phyloP scores from a whole-genome alignment of 1,284 basidiomycete genomes.

The Ceratobasidium sp. region DNA sequence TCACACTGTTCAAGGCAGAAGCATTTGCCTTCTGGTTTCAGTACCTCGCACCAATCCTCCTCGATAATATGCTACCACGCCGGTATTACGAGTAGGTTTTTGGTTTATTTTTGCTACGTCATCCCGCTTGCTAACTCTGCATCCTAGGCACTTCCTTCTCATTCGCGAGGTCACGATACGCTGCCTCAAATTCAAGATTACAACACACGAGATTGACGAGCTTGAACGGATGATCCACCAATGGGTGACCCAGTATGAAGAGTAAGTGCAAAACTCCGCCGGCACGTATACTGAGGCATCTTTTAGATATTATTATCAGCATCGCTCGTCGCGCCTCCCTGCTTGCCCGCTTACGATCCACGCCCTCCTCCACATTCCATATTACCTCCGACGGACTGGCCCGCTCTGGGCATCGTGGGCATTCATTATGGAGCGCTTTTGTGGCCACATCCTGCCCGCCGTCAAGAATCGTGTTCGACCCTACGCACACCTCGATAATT shows the following conservation, averaged over 20 bases:
- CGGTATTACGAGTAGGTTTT: constrained; percentile 58
- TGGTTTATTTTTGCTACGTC: constrained; percentile 28
- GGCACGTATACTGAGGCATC: neutral
- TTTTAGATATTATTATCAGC: constrained; percentile 15
- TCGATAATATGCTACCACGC: constrained; percentile 10
- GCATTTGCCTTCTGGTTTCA: constrained; percentile 58
- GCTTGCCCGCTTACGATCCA: constrained; percentile 24
- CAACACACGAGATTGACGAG: neutral
- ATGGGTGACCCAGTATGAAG: constrained; percentile 46
- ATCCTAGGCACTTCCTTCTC: constrained; percentile 34
- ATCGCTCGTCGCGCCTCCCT: neutral
- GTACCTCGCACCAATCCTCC: constrained; percentile 49
- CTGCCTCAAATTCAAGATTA: constrained; percentile 32
- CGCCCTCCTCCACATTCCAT: neutral
- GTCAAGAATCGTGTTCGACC: constrained; percentile 21
- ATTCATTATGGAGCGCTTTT: neutral
- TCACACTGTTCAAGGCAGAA: constrained; percentile 56
- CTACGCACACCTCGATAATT: constrained; percentile 25
- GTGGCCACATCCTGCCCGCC: constrained; percentile 7
- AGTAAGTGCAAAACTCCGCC: constrained; percentile 17
- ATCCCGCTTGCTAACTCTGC: neutral
- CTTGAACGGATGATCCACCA: constrained; percentile 9
- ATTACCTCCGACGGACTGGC: constrained; percentile 12
- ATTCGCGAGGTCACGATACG: constrained; percentile 26
- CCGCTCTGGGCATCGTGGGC: constrained; percentile 16